phyloP scores from a whole-genome alignment of 495 filamentous ascomycete genomes.

The Sordaria brevicollis region DNA sequence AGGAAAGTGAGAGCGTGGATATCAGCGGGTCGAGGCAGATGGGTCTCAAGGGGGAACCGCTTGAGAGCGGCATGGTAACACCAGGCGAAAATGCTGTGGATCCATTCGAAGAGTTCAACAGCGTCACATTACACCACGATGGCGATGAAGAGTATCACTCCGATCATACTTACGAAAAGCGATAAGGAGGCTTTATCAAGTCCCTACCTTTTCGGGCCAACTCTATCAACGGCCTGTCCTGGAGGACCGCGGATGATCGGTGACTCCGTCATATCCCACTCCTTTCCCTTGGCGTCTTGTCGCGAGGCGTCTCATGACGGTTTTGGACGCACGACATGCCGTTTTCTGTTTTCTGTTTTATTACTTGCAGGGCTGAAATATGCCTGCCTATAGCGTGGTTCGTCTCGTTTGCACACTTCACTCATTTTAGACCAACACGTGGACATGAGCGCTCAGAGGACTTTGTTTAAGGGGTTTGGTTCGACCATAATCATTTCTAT shows the following conservation, averaged over 20 bases:
- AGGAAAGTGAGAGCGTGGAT: slow-evolving; percentile 92
- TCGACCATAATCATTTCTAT: background rate
- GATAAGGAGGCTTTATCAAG: slow-evolving; percentile 4
- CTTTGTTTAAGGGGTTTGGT: background rate
- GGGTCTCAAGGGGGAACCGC: slow-evolving; percentile 61
- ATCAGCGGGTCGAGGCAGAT: slow-evolving; percentile 55
- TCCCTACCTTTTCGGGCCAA: background rate
- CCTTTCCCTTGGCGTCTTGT: background rate
- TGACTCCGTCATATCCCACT: background rate
- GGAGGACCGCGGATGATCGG: background rate
- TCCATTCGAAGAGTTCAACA: slow-evolving; percentile 98
- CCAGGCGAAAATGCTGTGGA: slow-evolving; percentile 72
- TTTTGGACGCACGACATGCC: background rate
- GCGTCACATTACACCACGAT: slow-evolving; percentile 94
- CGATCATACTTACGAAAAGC: background rate
- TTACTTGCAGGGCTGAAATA: background rate
- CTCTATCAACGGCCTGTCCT: background rate
- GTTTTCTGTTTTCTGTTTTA: background rate
- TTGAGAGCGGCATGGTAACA: slow-evolving; percentile 77
- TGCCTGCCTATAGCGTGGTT: background rate
- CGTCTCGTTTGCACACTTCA: background rate
- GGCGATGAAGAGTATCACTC: slow-evolving; percentile 52
- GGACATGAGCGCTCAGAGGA: background rate
- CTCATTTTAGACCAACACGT: background rate
- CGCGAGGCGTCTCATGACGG: background rate